phyloP scores from a whole-genome alignment of 345 rosid species.

The Salix suchowensis region DNA sequence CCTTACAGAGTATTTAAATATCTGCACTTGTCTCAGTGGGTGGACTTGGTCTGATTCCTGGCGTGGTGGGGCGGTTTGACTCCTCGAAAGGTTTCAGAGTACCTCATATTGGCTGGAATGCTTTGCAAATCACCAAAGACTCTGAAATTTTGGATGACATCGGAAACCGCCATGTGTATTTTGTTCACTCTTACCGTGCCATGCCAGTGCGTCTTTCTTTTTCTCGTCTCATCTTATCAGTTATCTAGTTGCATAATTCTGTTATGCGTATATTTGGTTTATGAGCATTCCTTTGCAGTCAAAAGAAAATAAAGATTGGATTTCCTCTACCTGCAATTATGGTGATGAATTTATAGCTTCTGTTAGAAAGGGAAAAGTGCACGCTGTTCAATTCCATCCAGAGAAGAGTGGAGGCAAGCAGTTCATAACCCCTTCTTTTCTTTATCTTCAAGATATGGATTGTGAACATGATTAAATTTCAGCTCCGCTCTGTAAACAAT shows the following conservation, averaged over 20 bases:
- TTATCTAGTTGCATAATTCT: not conserved
- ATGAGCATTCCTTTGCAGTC: constrained; percentile 40
- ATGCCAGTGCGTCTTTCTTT: constrained; percentile 49
- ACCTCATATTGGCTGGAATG: constrained; percentile 99
- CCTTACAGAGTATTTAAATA: not conserved
- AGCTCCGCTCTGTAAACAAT: not conserved
- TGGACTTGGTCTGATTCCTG: constrained; percentile 96
- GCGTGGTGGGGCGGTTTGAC: constrained; percentile 82
- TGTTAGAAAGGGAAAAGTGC: constrained; percentile 86
- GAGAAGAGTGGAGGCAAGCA: constrained; percentile 95
- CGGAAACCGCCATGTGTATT: constrained; percentile 77
- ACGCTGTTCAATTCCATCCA: constrained; percentile 97
- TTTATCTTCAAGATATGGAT: not conserved
- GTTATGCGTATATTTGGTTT: constrained; percentile 3
- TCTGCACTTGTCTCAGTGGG: constrained; percentile 42
- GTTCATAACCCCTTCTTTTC: not conserved
- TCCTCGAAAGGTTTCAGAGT: constrained; percentile 68
- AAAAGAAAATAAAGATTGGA: constrained; percentile 75
- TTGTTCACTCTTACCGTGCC: constrained; percentile 96
- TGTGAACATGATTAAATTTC: not conserved
- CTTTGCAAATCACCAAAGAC: constrained; percentile 66
- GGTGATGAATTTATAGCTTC: constrained; percentile 83
- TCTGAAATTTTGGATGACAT: constrained; percentile 79
- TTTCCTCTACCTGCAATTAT: constrained; percentile 82
- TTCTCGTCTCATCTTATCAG: not conserved